Conservation (phyloP, 345 rosid genomes). For the Gossypium australe region DNA sequence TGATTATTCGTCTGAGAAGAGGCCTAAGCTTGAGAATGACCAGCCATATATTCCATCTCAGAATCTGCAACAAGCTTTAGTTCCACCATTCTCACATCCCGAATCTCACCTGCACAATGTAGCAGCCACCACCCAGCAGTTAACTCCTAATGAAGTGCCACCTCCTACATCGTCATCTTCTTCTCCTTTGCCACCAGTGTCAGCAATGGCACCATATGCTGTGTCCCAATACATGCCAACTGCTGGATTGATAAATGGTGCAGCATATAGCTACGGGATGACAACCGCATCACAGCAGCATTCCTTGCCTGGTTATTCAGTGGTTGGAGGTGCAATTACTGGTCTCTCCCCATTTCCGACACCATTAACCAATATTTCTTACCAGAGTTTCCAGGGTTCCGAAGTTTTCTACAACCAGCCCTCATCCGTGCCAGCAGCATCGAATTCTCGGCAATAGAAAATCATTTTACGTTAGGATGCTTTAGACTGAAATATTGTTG, state of each 20-base stretch:
- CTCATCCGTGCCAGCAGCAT: slow-evolving; percentile 52
- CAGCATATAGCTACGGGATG: slow-evolving; percentile 48
- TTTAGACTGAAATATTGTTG: not conserved
- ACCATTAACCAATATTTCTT: slow-evolving; percentile 38
- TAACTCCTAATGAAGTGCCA: slow-evolving; percentile 34
- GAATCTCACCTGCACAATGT: slow-evolving; percentile 29
- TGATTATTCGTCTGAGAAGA: slow-evolving; percentile 56
- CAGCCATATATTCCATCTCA: slow-evolving; percentile 44
- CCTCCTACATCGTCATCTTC: slow-evolving; percentile 59
- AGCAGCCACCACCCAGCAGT: slow-evolving; percentile 24
- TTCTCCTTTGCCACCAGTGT: slow-evolving; percentile 41
- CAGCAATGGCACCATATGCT: slow-evolving; percentile 53
- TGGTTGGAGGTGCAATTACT: slow-evolving; percentile 34
- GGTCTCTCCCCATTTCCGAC: slow-evolving; percentile 40
- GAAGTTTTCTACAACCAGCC: slow-evolving; percentile 66
- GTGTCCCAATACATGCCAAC: slow-evolving; percentile 55
- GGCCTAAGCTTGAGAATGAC: slow-evolving; percentile 62
- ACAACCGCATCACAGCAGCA: slow-evolving; percentile 38
- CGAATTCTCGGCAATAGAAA: slow-evolving; percentile 59
- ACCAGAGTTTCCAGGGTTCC: slow-evolving; percentile 58
- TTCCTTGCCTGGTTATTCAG: slow-evolving; percentile 33
- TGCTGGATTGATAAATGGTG: slow-evolving; percentile 40
- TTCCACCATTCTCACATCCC: slow-evolving; percentile 25
- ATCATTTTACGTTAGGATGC: not conserved
- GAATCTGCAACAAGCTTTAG: slow-evolving; percentile 25